Evolutionary conservation across 345 rosid species (phyloP), one percentile per base, ranked within the genome.

Genomic region (Murraya paniculata): DNA sequence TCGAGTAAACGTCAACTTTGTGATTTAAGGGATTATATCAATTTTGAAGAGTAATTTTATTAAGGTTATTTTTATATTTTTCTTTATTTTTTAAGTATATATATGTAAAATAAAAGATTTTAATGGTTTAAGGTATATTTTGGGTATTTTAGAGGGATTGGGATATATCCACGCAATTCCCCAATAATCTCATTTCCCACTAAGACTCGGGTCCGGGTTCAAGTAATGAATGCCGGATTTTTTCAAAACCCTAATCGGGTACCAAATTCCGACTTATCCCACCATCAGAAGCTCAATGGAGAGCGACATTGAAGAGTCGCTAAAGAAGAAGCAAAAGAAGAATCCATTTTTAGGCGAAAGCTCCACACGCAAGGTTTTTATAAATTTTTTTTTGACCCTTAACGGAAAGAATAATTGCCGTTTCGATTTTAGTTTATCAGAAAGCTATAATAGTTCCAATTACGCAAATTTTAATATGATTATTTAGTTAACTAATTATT

Each of bases 291-390:
- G 28, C 33, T 7, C 55, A 59, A 84, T 82, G 88, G 85, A 80
- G 45, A 80, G 82, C 72, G 88, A 85, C 71, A 76, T 10, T 13
- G 88, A 85, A 53, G 88, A 85, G 77, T 78, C 72, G 55, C 68
- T 73, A 67, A 81, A 77, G 79, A 83, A 85, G 79, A 75, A 80
- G 59, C 82, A 76, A 16, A 78, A 75, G 76, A 81, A 70, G 77
- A 83, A 72, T 14, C 58, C 79, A 1, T 68, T 73, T 28, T 3
- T 80, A 18, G 77, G 55, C 2, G 85, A 80, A 38, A 64, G 50
- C 31, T 71, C 79, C 28, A 50, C 80, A 75, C 80, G 83, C 77
- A 72, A 80, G 82, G 80, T 72, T 22, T 27, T 33, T 53, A 9
- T 73, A 11, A 36, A 35, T 36, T 21, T 65, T 33, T 41, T 45